Conservation (phyloP, 2,329 filamentous ascomycete genomes). For the Microascus cirrosus region DNA sequence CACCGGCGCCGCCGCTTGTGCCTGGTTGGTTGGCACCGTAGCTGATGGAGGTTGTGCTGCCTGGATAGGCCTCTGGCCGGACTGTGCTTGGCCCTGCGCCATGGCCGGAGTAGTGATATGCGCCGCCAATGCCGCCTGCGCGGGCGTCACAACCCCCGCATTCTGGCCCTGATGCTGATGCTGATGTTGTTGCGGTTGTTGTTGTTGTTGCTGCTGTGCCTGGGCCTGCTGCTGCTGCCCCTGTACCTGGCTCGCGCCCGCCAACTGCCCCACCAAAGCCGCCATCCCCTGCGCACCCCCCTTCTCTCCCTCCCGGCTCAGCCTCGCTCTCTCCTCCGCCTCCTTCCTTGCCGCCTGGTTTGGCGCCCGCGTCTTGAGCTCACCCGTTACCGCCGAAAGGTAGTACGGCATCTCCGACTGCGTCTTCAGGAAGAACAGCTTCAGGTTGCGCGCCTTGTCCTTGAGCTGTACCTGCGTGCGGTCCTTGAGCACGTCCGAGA, state of each 20-base stretch:
- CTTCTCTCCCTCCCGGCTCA: constrained; percentile 48
- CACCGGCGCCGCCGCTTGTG: background rate
- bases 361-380: constrained; percentile 75
- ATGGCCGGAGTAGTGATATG: constrained; percentile 4
- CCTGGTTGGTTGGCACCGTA: background rate
- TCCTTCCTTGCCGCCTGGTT: constrained; percentile 60
- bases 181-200: constrained; percentile 11
- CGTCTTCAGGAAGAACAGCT: constrained; percentile 84
- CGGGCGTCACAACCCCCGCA: constrained; percentile 12
- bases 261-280: constrained; percentile 37
- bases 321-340: constrained; percentile 50
- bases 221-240: background rate
- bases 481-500: constrained; percentile 76
- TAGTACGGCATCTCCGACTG: constrained; percentile 86
- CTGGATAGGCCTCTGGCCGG: constrained; percentile 3
- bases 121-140: constrained; percentile 8
- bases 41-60: background rate
- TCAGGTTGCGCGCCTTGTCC: constrained; percentile 82
- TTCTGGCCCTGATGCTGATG: constrained; percentile 16
- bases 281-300: constrained; percentile 47
- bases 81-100: constrained; percentile 4
- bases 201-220: constrained; percentile 9
- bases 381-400: constrained; percentile 76
- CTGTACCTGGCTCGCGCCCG: constrained; percentile 19
- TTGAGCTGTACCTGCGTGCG: constrained; percentile 86